Base-by-base conservation (phyloP, 768 basidiomycete species). In the Strobilomyces echinocephalus region DNA sequence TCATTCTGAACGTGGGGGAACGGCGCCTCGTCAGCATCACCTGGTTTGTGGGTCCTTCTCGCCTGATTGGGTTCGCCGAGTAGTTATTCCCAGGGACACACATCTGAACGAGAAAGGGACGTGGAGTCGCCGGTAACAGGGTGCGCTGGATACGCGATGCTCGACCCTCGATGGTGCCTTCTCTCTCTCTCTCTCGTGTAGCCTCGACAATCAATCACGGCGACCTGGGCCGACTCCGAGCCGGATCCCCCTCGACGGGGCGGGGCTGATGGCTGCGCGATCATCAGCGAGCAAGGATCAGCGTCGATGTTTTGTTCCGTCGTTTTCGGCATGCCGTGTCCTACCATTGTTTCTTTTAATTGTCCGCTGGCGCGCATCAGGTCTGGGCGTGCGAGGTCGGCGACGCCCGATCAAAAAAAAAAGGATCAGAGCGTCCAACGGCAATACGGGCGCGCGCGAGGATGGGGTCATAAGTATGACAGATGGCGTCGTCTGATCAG, bases 1-100 rank as follows among this genome's bases (percentile, higher is more conserved):
- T 30, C 30, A 30, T 30, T 40, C 26, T 50, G 33, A 34, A 52
- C 46, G 53, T 40, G 60, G 59, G 36, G 63, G 52, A 39, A 57
- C 34, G 35, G 48, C 16, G 28, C n/a, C 4, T 41, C n/a, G 24
- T 16, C 18, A 40, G 20, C 20, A 36, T 49, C 40, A 40, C 15
- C 18, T 30, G 31, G n/a, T 0, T 33, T 39, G 21, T 18, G 14
- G 40, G 8, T 2, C 8, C 26, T 53, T 48, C 39, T 41, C 26
- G 16, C 21, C 47, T 26, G 44, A 56, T 50, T 21, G 34, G 34
- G 49, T 12, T 4, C 11, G 38, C 16, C 15, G 34, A 28, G 21
- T 4, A 30, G 6, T 6, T 30, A 30, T 50, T n/a, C 35, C 40
- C 33, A 14, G 20, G 26, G 35, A 8, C 21, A 24, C 26, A 42